Conservation (phyloP, 345 rosid genomes). For the Lepidium africanum region DNA sequence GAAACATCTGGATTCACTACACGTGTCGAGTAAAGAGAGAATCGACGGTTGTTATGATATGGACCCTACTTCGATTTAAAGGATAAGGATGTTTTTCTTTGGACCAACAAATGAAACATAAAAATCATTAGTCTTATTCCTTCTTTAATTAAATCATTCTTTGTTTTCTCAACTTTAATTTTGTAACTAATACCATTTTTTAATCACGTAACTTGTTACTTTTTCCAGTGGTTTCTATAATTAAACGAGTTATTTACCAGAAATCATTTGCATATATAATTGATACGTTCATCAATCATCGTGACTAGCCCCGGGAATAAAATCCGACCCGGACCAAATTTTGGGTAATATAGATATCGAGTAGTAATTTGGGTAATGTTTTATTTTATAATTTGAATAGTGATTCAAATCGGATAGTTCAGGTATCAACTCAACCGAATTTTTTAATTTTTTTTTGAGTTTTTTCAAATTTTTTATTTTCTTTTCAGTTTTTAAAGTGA, state of each 20-base stretch:
- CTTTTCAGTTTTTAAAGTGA: too few relatives aligned
- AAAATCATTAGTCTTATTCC: slow-evolving; percentile 24
- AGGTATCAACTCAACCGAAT: too few relatives aligned
- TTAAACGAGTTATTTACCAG: not conserved
- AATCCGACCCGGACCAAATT: too few relatives aligned
- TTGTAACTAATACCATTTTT: not conserved
- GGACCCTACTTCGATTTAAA: not conserved
- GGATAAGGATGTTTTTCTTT: slow-evolving; percentile 17
- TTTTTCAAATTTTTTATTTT: too few relatives aligned
- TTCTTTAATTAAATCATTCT: slow-evolving; percentile 2
- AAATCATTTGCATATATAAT: not conserved
- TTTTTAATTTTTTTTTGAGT: too few relatives aligned
- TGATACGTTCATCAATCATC: not conserved
- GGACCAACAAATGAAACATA: not conserved
- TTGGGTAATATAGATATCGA: too few relatives aligned
- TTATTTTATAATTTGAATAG: too few relatives aligned
- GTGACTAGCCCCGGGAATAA: too few relatives aligned
- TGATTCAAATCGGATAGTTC: too few relatives aligned
- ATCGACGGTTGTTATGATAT: slow-evolving; percentile 9
- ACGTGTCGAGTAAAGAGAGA: not conserved
- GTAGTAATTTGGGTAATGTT: too few relatives aligned
- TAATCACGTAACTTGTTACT: not conserved
- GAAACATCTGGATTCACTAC: slow-evolving; percentile 1
- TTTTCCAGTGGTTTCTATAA: not conserved
- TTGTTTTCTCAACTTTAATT: slow-evolving; percentile 8